phyloP scores from a whole-genome alignment of 805 yeast species.

The Sungouiella thailandica region DNA sequence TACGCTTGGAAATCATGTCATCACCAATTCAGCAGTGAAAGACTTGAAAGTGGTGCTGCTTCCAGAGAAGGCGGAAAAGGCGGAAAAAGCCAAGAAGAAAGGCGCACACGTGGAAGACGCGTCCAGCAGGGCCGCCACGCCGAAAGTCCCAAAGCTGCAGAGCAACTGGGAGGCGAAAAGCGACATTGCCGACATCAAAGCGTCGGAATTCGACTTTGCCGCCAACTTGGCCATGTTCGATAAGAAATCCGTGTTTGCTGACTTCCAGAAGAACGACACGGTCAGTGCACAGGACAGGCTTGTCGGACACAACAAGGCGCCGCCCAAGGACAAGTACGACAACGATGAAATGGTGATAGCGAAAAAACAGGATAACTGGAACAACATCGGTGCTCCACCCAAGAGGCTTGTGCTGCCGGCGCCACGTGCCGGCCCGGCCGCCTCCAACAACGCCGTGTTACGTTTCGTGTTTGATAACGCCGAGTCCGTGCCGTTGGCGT shows the following conservation, averaged over 20 bases:
- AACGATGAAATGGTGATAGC: constrained; percentile 73
- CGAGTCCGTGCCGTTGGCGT: constrained; percentile 49
- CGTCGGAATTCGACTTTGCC: constrained; percentile 68
- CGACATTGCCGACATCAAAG: constrained; percentile 44
- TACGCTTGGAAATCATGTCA: constrained; percentile 21
- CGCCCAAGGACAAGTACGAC: constrained; percentile 44
- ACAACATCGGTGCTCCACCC: constrained; percentile 28
- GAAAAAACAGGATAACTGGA: constrained; percentile 49
- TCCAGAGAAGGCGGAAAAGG: constrained; percentile 32
- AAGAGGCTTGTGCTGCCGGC: constrained; percentile 13
- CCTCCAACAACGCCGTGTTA: constrained; percentile 2
- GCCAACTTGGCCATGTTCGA: constrained; percentile 79
- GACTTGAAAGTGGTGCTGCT: constrained; percentile 55
- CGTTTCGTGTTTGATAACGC: constrained; percentile 10
- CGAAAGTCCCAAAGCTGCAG: constrained; percentile 10
- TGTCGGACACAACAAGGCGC: constrained; percentile 67
- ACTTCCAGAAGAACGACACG: constrained; percentile 61
- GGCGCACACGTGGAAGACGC: constrained; percentile 21
- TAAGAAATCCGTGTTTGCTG: constrained; percentile 73
- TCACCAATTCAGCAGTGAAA: constrained; percentile 35
- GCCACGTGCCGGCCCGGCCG: constrained; percentile 1
- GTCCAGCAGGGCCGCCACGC: constrained; percentile 10
- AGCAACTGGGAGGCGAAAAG: constrained; percentile 44
- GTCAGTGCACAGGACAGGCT: constrained; percentile 57
- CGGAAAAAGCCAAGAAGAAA: constrained; percentile 14